Evolutionary conservation across 2,329 filamentous ascomycete species (phyloP).

Genomic region (Arthrinium puccinioides): DNA sequence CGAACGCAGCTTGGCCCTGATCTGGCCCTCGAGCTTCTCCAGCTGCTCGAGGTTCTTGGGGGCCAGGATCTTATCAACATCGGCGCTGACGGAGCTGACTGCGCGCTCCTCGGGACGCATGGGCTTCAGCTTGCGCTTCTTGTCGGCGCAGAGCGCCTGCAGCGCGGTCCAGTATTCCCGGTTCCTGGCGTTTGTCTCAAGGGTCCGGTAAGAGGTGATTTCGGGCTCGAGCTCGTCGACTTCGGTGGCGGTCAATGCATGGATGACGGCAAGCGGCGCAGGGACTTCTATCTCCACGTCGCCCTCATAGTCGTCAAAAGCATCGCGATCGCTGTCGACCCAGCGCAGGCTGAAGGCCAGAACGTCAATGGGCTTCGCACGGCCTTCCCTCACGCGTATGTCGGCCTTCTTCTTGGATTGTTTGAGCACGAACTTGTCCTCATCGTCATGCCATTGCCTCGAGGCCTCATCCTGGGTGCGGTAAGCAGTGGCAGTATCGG

Average conservation of each 20-base stretch:
- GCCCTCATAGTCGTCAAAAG: constrained; percentile 77
- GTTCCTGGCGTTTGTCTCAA: constrained; percentile 74
- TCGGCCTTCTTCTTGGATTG: constrained; percentile 98
- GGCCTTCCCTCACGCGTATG: constrained; percentile 83
- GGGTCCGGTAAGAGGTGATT: constrained; percentile 68
- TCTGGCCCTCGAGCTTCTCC: constrained; percentile 79
- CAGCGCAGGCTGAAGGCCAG: constrained; percentile 85
- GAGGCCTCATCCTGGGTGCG: constrained; percentile 72
- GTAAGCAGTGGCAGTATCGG: constrained; percentile 31
- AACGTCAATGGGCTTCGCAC: constrained; percentile 89
- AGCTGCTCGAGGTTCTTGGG: constrained; percentile 84
- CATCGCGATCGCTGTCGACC: constrained; percentile 75
- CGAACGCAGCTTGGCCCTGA: constrained; percentile 75
- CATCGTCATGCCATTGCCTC: constrained; percentile 80
- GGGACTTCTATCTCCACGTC: constrained; percentile 70
- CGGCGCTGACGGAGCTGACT: constrained; percentile 72
- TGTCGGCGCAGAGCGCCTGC: constrained; percentile 74
- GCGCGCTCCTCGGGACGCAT: constrained; percentile 61
- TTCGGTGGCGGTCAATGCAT: constrained; percentile 59
- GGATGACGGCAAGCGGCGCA: constrained; percentile 74
- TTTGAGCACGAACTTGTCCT: constrained; percentile 91
- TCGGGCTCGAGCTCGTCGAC: constrained; percentile 74
- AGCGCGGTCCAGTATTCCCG: constrained; percentile 90
- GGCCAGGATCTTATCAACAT: constrained; percentile 80
- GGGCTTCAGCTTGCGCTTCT: constrained; percentile 57